phyloP scores from a whole-genome alignment of 345 rosid species.

The Hypericum androsaemum region DNA sequence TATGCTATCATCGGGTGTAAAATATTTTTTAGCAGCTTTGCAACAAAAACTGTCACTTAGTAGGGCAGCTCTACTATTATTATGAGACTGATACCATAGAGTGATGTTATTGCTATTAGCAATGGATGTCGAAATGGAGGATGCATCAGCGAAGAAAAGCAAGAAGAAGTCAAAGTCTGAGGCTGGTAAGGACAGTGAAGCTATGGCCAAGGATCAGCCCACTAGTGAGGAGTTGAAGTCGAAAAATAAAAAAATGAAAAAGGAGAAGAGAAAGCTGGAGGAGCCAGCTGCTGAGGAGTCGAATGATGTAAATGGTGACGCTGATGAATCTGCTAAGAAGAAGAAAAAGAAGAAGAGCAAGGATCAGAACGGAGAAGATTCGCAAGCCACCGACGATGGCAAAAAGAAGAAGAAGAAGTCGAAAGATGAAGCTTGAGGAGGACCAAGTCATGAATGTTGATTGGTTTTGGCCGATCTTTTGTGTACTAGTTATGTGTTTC shows the following conservation, averaged over 20 bases:
- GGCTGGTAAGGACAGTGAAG: slow-evolving; percentile 23
- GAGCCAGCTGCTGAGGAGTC: slow-evolving; percentile 21
- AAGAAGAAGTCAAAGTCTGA: slow-evolving; percentile 46
- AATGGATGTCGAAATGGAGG: slow-evolving; percentile 29
- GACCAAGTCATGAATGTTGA: no score
- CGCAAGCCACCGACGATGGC: not conserved
- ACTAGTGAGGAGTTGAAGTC: slow-evolving; percentile 31
- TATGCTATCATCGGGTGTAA: no score
- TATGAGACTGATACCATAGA: slow-evolving; percentile 22
- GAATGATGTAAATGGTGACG: slow-evolving; percentile 8
- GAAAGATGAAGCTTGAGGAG: slow-evolving; percentile 21
- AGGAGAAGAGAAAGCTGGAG: slow-evolving; percentile 36
- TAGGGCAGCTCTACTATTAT: no score
- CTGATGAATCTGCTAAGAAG: slow-evolving; percentile 14
- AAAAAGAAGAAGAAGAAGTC: slow-evolving; percentile 22
- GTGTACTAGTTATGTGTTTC: no score
- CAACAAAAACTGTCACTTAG: no score
- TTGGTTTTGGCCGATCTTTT: no score
- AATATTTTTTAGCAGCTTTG: no score
- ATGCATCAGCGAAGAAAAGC: slow-evolving; percentile 41
- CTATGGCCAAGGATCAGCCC: slow-evolving; percentile 25
- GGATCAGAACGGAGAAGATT: slow-evolving; percentile 13
- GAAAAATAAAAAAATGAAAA: slow-evolving; percentile 38
- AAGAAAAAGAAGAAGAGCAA: slow-evolving; percentile 33
- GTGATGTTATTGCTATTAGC: not conserved